These are phyloP conservation scores for Candolleomyces eurysporus DNA, from an alignment of 768 basidiomycete genomes.

Conservation along the genomic window DNA sequence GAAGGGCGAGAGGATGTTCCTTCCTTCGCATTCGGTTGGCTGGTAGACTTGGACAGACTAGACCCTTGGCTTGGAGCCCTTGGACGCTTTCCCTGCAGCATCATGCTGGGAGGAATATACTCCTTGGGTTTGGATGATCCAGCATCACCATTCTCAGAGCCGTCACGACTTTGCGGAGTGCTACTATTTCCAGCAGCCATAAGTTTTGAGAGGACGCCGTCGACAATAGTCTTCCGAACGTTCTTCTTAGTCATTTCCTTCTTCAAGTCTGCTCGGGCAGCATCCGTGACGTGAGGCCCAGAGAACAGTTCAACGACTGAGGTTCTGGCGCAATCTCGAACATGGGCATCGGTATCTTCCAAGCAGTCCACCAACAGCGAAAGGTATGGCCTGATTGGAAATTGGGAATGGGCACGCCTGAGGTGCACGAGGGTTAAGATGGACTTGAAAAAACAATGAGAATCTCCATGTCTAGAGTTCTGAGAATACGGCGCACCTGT, in stretches of 20 bases:
- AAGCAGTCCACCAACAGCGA: constrained; percentile 77
- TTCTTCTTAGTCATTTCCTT: constrained; percentile 84
- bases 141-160: constrained; percentile 58
- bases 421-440: constrained; percentile 71
- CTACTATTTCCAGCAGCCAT: constrained; percentile 45
- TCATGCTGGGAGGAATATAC: constrained; percentile 75
- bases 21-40: constrained; percentile 50
- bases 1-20: constrained; percentile 43
- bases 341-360: constrained; percentile 88
- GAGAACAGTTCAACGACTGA: constrained; percentile 85
- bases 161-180: constrained; percentile 49
- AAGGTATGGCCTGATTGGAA: constrained; percentile 82
- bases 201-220: constrained; percentile 70
- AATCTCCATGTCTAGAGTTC: not conserved
- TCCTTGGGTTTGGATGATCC: constrained; percentile 41
- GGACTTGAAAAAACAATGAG: constrained; percentile 33
- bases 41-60: constrained; percentile 43
- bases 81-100: constrained; percentile 54
- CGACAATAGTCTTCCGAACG: constrained; percentile 85
- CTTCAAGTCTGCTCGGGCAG: constrained; percentile 90
- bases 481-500: constrained; percentile 55
- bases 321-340: constrained; percentile 81
- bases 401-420: constrained; percentile 65
- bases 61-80: constrained; percentile 34
- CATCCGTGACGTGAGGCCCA: constrained; percentile 76